Evolutionary conservation across 345 rosid species (phyloP).

Genomic region (Ceriops zippeliana): DNA sequence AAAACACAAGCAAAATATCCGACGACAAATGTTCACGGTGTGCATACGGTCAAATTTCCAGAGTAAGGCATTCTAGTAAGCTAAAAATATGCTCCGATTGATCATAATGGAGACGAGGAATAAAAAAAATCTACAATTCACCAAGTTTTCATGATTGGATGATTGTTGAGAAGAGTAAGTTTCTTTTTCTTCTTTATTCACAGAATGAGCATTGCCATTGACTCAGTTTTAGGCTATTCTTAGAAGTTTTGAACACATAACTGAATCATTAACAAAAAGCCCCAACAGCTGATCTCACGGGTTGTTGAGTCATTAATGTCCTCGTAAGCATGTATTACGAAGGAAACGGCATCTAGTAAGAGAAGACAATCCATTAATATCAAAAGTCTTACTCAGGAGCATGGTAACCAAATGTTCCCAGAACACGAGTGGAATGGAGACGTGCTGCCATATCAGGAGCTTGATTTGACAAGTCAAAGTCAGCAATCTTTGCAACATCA

Average conservation of each 20-base stretch:
- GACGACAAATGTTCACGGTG: background rate
- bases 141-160: background rate
- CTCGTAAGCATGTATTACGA: background rate
- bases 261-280: background rate
- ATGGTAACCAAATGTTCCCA: slow-evolving; percentile 95
- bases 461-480: slow-evolving; percentile 90
- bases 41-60: slow-evolving; percentile 4
- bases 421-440: slow-evolving; percentile 90
- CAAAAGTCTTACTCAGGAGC: slow-evolving; percentile 79
- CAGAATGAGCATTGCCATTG: background rate
- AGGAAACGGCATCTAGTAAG: background rate
- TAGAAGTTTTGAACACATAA: background rate
- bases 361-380: slow-evolving; percentile 1
- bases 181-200: slow-evolving; percentile 2
- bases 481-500: slow-evolving; percentile 84
- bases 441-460: slow-evolving; percentile 91
- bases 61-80: background rate
- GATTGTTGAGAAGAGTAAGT: background rate
- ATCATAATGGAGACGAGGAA: background rate
- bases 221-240: slow-evolving; percentile 9
- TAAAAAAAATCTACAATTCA: slow-evolving; percentile 2
- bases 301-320: background rate
- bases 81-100: background rate
- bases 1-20: background rate
- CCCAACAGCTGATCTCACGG: background rate